Conservation (phyloP, 2,329 filamentous ascomycete genomes). For the Chaetothyriales sp. region DNA sequence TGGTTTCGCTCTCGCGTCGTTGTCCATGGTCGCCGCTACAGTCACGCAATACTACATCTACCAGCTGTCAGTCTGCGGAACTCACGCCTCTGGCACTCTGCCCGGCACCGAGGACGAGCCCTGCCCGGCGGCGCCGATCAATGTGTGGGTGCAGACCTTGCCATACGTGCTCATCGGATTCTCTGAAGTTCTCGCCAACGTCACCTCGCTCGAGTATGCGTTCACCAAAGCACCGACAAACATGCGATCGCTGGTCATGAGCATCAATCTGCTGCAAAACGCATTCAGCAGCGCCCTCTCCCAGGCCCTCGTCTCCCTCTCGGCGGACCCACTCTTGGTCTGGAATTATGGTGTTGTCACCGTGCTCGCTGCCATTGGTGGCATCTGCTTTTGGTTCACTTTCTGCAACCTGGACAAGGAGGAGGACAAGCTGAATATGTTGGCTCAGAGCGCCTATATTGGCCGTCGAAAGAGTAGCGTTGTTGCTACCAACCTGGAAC, state of each 20-base stretch:
- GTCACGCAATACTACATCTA: slow-evolving; percentile 44
- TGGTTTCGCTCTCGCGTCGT: slow-evolving; percentile 36
- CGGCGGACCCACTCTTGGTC: slow-evolving; percentile 50
- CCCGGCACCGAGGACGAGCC: slow-evolving; percentile 31
- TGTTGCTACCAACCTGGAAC: background rate
- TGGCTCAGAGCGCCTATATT: slow-evolving; percentile 9
- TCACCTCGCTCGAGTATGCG: slow-evolving; percentile 59
- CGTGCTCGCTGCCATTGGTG: slow-evolving; percentile 49
- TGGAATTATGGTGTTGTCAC: slow-evolving; percentile 60
- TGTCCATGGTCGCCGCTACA: slow-evolving; percentile 37
- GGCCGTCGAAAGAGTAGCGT: slow-evolving; percentile 5
- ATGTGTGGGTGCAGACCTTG: slow-evolving; percentile 38
- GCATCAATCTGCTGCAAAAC: slow-evolving; percentile 56
- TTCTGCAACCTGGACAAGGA: slow-evolving; percentile 51
- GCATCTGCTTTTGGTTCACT: slow-evolving; percentile 53
- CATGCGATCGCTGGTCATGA: slow-evolving; percentile 59
- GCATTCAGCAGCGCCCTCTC: slow-evolving; percentile 57
- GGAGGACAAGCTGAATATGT: slow-evolving; percentile 53
- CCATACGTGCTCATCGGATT: slow-evolving; percentile 19
- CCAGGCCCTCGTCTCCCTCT: slow-evolving; percentile 52
- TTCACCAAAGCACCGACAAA: slow-evolving; percentile 66
- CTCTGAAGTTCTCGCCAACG: slow-evolving; percentile 26
- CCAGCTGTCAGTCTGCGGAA: slow-evolving; percentile 46
- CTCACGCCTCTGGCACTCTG: slow-evolving; percentile 32
- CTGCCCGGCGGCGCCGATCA: slow-evolving; percentile 44